A percentile compares a stretch with the other conserved stretches of the same genome.
phyloP scores from a whole-genome alignment of 257 asterid species.

The Forsythia viridissima region DNA sequence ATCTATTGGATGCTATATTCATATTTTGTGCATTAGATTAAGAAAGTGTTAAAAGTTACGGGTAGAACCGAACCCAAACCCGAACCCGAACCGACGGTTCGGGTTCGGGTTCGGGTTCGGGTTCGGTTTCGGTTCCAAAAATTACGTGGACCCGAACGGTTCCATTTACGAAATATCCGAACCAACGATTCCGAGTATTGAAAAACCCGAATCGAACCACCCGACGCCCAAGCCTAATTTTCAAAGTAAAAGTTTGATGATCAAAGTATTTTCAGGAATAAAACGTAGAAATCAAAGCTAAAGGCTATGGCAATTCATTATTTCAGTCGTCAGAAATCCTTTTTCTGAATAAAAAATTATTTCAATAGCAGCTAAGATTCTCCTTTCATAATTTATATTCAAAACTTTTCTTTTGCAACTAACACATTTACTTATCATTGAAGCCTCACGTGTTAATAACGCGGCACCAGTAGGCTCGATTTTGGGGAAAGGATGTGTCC shows the following conservation, averaged over 20 bases:
- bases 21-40: no score
- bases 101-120: no score
- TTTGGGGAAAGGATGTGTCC: not conserved
- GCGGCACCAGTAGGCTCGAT: not conserved
- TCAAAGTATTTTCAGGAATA: not conserved
- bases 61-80: no score
- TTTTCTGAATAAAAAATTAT: not conserved
- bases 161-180: no score
- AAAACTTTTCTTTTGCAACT: not conserved
- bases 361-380: not conserved
- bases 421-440: not conserved
- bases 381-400: not conserved
- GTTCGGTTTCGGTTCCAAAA: no score
- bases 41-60: no score
- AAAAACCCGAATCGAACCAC: no score
- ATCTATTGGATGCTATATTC: no score
- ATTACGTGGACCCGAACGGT: no score
- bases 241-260: not conserved
- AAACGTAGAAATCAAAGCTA: not conserved
- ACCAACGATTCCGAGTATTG: no score
- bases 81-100: no score
- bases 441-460: not conserved
- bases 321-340: not conserved
- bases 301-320: not conserved
- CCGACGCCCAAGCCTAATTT: no score